Evolutionary conservation across 805 yeast species (phyloP).

Genomic region (Lachancea sp.): DNA sequence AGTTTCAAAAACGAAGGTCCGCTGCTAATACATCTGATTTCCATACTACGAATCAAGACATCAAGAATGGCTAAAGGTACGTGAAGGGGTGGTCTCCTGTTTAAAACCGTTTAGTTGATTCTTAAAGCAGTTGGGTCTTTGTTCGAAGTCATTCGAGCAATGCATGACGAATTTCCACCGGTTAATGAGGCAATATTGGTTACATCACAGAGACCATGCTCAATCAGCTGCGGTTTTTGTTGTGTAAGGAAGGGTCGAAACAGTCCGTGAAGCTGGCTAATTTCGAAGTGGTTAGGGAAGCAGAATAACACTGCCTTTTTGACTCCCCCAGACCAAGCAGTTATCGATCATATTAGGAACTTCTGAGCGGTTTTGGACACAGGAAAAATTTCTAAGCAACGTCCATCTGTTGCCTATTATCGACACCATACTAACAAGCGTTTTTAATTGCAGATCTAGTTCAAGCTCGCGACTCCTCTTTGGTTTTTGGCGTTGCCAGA

Average conservation of each 20-base stretch:
- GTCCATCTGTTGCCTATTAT: too few relatives aligned
- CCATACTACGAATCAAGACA: constrained; percentile 12
- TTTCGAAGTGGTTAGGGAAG: too few relatives aligned
- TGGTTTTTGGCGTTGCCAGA: constrained; percentile 99
- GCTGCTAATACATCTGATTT: too few relatives aligned
- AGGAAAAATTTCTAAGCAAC: background rate
- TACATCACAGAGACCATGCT: background rate
- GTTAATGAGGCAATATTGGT: too few relatives aligned
- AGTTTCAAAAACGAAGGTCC: background rate
- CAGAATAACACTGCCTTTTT: too few relatives aligned
- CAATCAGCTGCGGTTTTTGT: constrained; percentile 1
- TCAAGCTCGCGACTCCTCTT: constrained; percentile 94
- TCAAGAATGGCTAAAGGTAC: constrained; percentile 37
- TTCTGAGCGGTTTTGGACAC: constrained; percentile 4
- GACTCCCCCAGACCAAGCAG: background rate
- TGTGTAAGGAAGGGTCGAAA: background rate
- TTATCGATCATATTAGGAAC: constrained; percentile 2
- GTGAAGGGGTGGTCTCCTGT: constrained; percentile 38
- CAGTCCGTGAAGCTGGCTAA: too few relatives aligned
- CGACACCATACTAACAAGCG: constrained; percentile 16
- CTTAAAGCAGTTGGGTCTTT: constrained; percentile 16
- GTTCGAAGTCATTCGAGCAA: background rate
- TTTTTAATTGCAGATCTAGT: constrained; percentile 26
- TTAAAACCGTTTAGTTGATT: constrained; percentile 35
- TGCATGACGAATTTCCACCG: constrained; percentile 1